Percentiles rank a stretch among this genome's conserved stretches.
These are phyloP conservation scores for Torulaspora globosa DNA, from an alignment of 1,139 yeast genomes.

Conservation along the genomic window DNA sequence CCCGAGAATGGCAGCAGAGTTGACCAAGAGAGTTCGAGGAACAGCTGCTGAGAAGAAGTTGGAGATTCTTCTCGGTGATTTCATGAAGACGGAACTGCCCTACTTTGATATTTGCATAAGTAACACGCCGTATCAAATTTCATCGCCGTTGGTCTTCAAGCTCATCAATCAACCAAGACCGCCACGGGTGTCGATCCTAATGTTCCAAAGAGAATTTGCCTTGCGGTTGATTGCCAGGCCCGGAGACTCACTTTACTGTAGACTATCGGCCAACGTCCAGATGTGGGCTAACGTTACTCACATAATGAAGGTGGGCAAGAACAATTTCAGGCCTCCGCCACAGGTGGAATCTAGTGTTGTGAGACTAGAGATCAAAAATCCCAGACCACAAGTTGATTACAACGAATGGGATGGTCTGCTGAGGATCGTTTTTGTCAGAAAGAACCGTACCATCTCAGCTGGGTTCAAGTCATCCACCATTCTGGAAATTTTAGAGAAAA, in stretches of 20 bases:
- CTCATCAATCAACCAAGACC: slow-evolving; percentile 87
- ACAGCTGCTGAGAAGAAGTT: slow-evolving; percentile 87
- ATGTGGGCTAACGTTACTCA: slow-evolving; percentile 99
- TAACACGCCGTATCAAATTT: slow-evolving; percentile 95
- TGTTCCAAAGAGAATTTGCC: slow-evolving; percentile 98
- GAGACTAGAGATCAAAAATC: slow-evolving; percentile 82
- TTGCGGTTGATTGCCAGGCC: slow-evolving; percentile 89
- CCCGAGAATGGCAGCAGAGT: slow-evolving; percentile 98
- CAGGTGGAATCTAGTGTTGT: slow-evolving; percentile 97
- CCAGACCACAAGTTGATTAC: slow-evolving; percentile 88
- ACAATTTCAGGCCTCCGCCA: slow-evolving; percentile 97
- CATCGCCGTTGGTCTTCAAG: slow-evolving; percentile 93
- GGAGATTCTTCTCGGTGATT: slow-evolving; percentile 90
- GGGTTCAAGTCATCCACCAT: slow-evolving; percentile 85
- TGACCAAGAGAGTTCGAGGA: slow-evolving; percentile 95
- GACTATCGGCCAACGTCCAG: slow-evolving; percentile 93
- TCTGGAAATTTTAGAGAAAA: slow-evolving; percentile 79
- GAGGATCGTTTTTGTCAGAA: slow-evolving; percentile 85
- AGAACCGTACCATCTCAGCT: slow-evolving; percentile 88
- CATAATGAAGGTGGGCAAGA: slow-evolving; percentile 96
- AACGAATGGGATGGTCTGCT: slow-evolving; percentile 96
- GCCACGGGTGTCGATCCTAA: slow-evolving; percentile 89
- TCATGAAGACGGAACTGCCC: slow-evolving; percentile 92
- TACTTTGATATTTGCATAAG: slow-evolving; percentile 94
- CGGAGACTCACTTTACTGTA: slow-evolving; percentile 86